These are phyloP conservation scores for Malassezia caprae DNA, from an alignment of 1,284 basidiomycete species.

Conservation along the genomic window DNA sequence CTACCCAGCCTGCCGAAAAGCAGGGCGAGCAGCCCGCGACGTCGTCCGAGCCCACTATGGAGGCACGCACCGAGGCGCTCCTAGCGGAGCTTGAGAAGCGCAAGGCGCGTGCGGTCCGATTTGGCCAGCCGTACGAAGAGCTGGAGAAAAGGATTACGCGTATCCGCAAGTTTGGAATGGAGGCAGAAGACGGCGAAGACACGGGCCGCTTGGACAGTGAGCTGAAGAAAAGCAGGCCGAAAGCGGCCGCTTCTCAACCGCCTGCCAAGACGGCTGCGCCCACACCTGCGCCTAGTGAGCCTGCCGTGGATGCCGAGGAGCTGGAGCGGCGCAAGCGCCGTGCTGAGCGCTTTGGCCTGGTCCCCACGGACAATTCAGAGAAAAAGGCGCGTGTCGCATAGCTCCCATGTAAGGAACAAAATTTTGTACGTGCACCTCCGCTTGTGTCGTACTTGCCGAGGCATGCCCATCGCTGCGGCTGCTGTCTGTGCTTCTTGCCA, in stretches of 20 bases:
- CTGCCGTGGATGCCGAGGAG: conserved; percentile 19
- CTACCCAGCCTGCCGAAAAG: neutral
- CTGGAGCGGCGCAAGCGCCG: conserved; percentile 24
- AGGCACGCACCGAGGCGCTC: conserved; percentile 22
- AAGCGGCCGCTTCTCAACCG: neutral
- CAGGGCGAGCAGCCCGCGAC: neutral
- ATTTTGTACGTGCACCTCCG: neutral
- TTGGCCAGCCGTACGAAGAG: conserved; percentile 34
- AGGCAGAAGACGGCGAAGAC: conserved; percentile 16
- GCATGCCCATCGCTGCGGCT: neutral
- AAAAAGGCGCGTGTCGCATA: conserved; percentile 17
- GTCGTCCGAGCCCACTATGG: conserved; percentile 11
- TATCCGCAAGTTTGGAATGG: conserved; percentile 38
- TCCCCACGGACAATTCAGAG: conserved; percentile 20
- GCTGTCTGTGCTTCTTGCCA: conserved; percentile 7
- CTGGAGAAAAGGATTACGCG: conserved; percentile 35
- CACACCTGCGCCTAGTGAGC: conserved; percentile 3
- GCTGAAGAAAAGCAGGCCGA: conserved; percentile 5
- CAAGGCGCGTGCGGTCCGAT: conserved; percentile 34
- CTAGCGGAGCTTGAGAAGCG: conserved; percentile 41
- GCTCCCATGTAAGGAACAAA: neutral
- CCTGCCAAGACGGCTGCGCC: conserved; percentile 23
- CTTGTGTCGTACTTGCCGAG: neutral
- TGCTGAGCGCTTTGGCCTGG: conserved; percentile 34
- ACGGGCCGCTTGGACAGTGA: conserved; percentile 18